Percentiles rank a stretch among this genome's conserved stretches.
Evolutionary conservation across 2,329 filamentous ascomycete species (phyloP).

Genomic region (Aspergillus bombycis): DNA sequence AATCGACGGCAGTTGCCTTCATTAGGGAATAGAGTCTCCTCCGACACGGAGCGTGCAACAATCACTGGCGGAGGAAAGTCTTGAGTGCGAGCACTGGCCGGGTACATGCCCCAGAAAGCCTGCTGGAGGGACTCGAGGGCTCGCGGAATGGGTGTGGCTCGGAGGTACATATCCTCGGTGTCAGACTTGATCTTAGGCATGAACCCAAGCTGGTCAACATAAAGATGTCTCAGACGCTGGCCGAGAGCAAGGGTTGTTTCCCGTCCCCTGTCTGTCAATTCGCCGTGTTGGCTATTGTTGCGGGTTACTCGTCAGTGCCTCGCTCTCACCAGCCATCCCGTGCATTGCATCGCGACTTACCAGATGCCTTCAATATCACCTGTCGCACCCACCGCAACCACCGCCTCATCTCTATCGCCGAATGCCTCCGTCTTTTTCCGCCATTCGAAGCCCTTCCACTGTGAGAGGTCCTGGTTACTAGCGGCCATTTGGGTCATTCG

Average conservation of each 20-base stretch:
- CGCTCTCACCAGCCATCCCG: background rate
- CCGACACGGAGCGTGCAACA: conserved; percentile 63
- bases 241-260: conserved; percentile 73
- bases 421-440: conserved; percentile 82
- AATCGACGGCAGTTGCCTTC: conserved; percentile 74
- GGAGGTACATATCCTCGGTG: conserved; percentile 69
- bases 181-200: conserved; percentile 63
- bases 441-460: conserved; percentile 64
- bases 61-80: conserved; percentile 67
- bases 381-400: conserved; percentile 67
- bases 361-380: conserved; percentile 81
- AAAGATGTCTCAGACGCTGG: conserved; percentile 68
- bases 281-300: conserved; percentile 54
- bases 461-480: conserved; percentile 53
- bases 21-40: conserved; percentile 82
- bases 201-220: conserved; percentile 74
- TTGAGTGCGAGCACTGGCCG: conserved; percentile 53
- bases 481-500: conserved; percentile 68
- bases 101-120: conserved; percentile 75
- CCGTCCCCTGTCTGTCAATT: conserved; percentile 75
- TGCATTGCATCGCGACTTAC: conserved; percentile 52
- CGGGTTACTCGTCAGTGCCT: conserved; percentile 17
- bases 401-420: conserved; percentile 68
- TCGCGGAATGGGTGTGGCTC: conserved; percentile 73
- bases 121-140: conserved; percentile 79